Evolutionary conservation across 2,329 filamentous ascomycete genomes (phyloP), one percentile per base, ranked within the genome.

Genomic region (Pseudocercospora fijiensis): DNA sequence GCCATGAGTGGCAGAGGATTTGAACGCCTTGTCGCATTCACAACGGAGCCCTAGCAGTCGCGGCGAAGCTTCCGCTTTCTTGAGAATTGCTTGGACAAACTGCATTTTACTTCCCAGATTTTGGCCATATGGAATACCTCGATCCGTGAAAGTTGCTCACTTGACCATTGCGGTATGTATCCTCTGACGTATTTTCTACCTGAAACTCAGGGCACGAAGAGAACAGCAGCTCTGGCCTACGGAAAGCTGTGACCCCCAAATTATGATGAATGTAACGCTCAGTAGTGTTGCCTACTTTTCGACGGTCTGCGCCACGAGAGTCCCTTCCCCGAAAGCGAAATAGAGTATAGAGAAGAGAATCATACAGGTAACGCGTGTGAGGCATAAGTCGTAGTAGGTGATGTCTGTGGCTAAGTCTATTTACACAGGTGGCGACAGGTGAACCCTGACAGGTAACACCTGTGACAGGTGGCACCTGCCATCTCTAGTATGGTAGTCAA

Each of bases 1-100:
- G 53, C 53, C 58, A 28, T 57, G 28, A 47, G 55, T 49, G 57
- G 51, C 41, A 55, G 49, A 27, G 49, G 49, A 26, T 51, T 43
- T 20, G 28, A 4, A 24, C 37, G 28, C 26, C 37, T 43, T 18
- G 55, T 33, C 28, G 28, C 56, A 26, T 28, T 60, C 51, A 55
- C 49, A 52, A 45, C 27, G 27, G 37, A 51, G 27, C 20, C 45
- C 24, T 49, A 49, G 13, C 16, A n/a, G 45, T 22, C 45, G 45
- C 45, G 24, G 18, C 45, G 45, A 24, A 49, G 45, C 18, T 49
- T 49, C 45, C 45, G 45, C 45, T 24, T 49, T 49, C 20, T 18
- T 41, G 37, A 41, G 37, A n/a, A 41, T 26, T 22, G 20, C 45
- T 49, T 49, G 20, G 45, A 24, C 20, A n/a, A 41, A 41, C 37